Evolutionary conservation across 2,329 filamentous ascomycete genomes (phyloP).

Genomic region (Zymoseptoria ardabiliae): DNA sequence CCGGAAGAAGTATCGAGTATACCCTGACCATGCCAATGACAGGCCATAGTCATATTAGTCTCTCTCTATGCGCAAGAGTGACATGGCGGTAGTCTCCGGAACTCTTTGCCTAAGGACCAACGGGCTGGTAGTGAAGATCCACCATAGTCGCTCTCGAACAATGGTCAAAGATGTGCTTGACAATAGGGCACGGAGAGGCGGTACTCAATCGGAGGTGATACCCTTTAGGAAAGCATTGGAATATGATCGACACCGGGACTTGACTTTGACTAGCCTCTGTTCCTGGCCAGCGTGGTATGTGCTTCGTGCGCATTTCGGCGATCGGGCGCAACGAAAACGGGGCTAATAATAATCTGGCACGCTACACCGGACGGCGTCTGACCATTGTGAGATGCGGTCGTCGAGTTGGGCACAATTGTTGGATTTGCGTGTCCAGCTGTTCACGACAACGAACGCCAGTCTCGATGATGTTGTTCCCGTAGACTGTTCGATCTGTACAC

Average conservation of each 20-base stretch:
- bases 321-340: slow-evolving; percentile 3
- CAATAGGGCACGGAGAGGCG: slow-evolving; percentile 18
- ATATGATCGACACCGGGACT: slow-evolving; percentile 18
- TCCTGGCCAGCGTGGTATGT: slow-evolving; percentile 11
- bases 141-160: slow-evolving; percentile 19
- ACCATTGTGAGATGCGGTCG: not conserved
- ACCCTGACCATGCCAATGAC: slow-evolving; percentile 14
- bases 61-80: not conserved
- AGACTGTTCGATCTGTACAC: not conserved
- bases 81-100: not conserved
- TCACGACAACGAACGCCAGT: not conserved
- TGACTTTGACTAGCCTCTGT: slow-evolving; percentile 12
- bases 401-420: not conserved
- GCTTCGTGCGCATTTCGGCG: slow-evolving; percentile 10
- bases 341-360: not conserved
- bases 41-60: not conserved
- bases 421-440: not conserved
- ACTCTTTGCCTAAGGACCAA: not conserved
- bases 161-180: slow-evolving; percentile 18
- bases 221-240: slow-evolving; percentile 19
- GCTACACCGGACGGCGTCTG: not conserved
- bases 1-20: slow-evolving; percentile 10
- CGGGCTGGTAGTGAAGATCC: slow-evolving; percentile 13
- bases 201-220: slow-evolving; percentile 29
- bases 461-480: too few relatives aligned